phyloP scores from a whole-genome alignment of 129 eudicot species.

The Erigeron canadensis region DNA sequence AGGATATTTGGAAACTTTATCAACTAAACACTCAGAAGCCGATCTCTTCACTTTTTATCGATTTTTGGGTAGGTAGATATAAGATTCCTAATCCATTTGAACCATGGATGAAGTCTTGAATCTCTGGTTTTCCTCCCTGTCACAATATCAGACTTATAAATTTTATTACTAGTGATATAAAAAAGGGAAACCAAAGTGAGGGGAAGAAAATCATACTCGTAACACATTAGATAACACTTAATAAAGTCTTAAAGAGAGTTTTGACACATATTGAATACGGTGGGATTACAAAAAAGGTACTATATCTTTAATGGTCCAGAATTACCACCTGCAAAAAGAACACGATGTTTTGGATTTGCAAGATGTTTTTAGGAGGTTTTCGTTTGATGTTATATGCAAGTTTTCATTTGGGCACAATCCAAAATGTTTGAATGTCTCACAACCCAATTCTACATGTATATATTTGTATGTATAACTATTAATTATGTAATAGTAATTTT shows the following conservation, averaged over 20 bases:
- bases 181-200: background rate
- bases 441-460: too few species aligned
- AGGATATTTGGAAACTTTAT: slow-evolving; percentile 70
- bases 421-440: slow-evolving; percentile 45
- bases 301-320: slow-evolving; percentile 49
- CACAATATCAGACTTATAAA: background rate
- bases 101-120: slow-evolving; percentile 49
- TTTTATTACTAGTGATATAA: background rate
- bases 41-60: slow-evolving; percentile 58
- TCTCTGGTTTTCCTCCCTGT: slow-evolving; percentile 71
- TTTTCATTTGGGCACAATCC: slow-evolving; percentile 85
- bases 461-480: too few species aligned
- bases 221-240: background rate
- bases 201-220: background rate
- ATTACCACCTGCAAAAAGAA: slow-evolving; percentile 89
- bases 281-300: too few species aligned
- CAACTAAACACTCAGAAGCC: slow-evolving; percentile 83
- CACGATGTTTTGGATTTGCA: slow-evolving; percentile 55
- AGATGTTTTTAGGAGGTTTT: slow-evolving; percentile 71
- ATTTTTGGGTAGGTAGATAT: slow-evolving; percentile 53
- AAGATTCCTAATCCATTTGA: slow-evolving; percentile 73
- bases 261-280: too few species aligned
- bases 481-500: too few species aligned
- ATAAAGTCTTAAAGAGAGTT: too few species aligned
- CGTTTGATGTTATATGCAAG: slow-evolving; percentile 63